Base-by-base conservation (phyloP, 805 yeast species). In the Wickerhamiella lipophila region DNA sequence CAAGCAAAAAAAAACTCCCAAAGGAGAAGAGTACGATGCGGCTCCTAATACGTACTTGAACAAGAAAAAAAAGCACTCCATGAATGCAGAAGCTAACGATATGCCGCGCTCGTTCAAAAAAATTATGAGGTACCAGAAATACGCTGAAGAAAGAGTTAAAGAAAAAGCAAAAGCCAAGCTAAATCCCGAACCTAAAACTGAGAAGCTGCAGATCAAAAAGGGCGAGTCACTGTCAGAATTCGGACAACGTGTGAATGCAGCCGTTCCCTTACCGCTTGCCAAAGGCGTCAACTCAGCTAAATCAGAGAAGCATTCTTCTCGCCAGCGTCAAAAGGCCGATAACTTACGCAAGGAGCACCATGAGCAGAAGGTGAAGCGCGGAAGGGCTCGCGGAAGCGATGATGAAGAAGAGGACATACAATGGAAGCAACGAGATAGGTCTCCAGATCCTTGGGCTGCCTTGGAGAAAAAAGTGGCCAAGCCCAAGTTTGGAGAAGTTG, bases 401-500 rank as follows among this genome's bases (percentile, higher is more conserved):
- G 56, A 54, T 32, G 55, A 58, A 26, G 59, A 58, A 26, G 53
- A 46, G 18, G 30, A 46, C 32, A 27, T 41, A 50, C 51, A 49
- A 49, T 50, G 55, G 48, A 45, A 46, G 46, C 53, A 52, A 51
- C 52, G 63, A 43, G 66, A 58, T 16, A 51, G 58, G n/a, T 67
- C 68, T 9, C 72, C 71, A n/a, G 72, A 68, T 55, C 68, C 70
- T 3, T 68, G 70, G 70, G 65, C 65, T 11, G 52, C 53, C 7
- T 54, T 68, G 26, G 58, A 64, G n/a, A 52, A 54, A 18, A 50
- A 52, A 34, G 49, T 57, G n/a, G 50, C 56, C 19, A 47, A 47
- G 34, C 69, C 72, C 26, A 66, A 65, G 53, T 68, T 68, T 49
- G 69, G 69, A 6, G 72, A 68, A 22, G 64, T 65, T 3, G 72